Percentiles rank a stretch among this genome's conserved stretches.
These are phyloP conservation scores for Juncus effusus DNA, from an alignment of 176 grass and related monocot genomes.

Conservation along the genomic window DNA sequence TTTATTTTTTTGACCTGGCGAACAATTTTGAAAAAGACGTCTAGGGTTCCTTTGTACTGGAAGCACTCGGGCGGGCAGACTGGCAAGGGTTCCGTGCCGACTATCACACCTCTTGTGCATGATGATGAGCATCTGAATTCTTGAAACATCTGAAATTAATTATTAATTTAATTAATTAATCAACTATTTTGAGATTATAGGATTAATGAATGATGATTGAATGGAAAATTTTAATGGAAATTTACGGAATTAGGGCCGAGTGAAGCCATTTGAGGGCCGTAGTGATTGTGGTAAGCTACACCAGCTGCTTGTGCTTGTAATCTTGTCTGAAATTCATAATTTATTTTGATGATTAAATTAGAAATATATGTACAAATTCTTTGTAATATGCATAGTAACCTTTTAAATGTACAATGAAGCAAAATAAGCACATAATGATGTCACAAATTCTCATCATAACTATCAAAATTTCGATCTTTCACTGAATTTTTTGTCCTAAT, in stretches of 20 bases:
- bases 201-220: not conserved
- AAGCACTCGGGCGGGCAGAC: conserved; percentile 86
- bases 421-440: no score
- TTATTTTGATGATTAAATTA: not conserved
- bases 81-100: conserved; percentile 55
- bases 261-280: conserved; percentile 52
- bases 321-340: conserved; percentile 56
- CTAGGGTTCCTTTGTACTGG: conserved; percentile 85
- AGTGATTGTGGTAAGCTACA: conserved; percentile 58
- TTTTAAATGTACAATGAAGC: no score
- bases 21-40: conserved; percentile 89
- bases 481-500: not conserved
- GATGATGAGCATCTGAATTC: conserved; percentile 84
- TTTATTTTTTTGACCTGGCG: conserved; percentile 48
- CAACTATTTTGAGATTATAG: conserved; percentile 20
- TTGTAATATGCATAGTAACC: no score
- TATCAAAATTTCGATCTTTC: not conserved
- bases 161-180: not conserved
- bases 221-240: not conserved
- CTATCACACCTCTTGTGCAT: conserved; percentile 57
- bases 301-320: conserved; percentile 94
- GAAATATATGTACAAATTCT: not conserved
- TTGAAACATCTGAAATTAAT: conserved; percentile 55
- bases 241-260: conserved; percentile 56
- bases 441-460: no score